Conservation (phyloP, 192 early-diverging fungal species). For the Globomyces pollinis-pini region DNA sequence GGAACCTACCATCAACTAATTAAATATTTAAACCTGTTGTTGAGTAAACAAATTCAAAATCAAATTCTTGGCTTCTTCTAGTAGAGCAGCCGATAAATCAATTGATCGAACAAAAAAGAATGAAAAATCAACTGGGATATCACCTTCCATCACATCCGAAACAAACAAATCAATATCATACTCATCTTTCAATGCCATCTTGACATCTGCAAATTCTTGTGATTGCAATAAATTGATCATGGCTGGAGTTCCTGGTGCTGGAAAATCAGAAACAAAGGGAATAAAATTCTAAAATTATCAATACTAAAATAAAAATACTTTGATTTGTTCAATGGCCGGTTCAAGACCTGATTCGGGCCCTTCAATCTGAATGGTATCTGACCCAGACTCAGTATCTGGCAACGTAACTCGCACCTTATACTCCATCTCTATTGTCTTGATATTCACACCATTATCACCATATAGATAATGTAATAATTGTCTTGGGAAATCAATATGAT, state of each 20-base stretch:
- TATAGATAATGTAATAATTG: slow-evolving; percentile 26
- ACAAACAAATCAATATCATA: slow-evolving; percentile 30
- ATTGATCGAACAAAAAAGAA: slow-evolving; percentile 1
- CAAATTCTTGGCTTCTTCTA: slow-evolving; percentile 28
- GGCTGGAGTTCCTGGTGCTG: slow-evolving; percentile 39
- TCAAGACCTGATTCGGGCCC: slow-evolving; percentile 55
- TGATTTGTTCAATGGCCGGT: slow-evolving; percentile 44
- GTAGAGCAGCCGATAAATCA: not conserved
- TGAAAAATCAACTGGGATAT: not conserved
- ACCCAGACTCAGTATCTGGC: slow-evolving; percentile 59
- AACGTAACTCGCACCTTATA: slow-evolving; percentile 51
- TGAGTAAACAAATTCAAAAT: slow-evolving; percentile 27
- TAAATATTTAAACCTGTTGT: slow-evolving; percentile 16
- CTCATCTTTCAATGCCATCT: slow-evolving; percentile 31
- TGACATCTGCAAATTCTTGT: slow-evolving; percentile 39
- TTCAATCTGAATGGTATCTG: slow-evolving; percentile 43
- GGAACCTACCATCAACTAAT: slow-evolving; percentile 12
- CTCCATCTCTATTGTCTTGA: slow-evolving; percentile 49
- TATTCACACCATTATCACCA: slow-evolving; percentile 34
- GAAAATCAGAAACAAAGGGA: slow-evolving; percentile 45
- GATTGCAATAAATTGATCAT: slow-evolving; percentile 32
- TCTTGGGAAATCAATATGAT: not conserved
- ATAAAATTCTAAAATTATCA: slow-evolving; percentile 31
- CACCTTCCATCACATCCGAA: not conserved
- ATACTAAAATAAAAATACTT: slow-evolving; percentile 24